Evolutionary conservation across 768 basidiomycete species (phyloP), one percentile per base, ranked within the genome.

Genomic region (Neoboletus subvelutipes): DNA sequence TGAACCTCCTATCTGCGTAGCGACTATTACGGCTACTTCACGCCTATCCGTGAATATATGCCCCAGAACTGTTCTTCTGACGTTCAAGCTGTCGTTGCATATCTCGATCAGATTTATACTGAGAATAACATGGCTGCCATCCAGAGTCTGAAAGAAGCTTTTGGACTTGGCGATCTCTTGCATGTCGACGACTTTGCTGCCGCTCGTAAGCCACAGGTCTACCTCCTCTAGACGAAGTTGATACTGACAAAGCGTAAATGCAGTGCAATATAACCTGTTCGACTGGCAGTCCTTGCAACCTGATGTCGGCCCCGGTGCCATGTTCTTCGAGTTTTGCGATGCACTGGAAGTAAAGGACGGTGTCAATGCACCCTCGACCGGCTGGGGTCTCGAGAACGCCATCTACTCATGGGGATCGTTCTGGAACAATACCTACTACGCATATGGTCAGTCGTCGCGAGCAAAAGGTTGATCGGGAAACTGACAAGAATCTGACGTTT

Each of bases 1-100:
- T 51, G 39, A 52, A 41, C 28, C n/a, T 18, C n/a, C 17, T 33
- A 61, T 58, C 10, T 46, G n/a, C 24, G 10, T 33, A 69, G 67
- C 15, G 56, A 69, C n/a, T 66, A 54, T 43, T 62, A 63, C 26
- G 76, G 75, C 59, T 91, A 89, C 64, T 89, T 87, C 68, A 87
- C 88, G 57, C 87, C 87, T 13, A 81, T 87, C 61, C 82, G 82
- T 17, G 75, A 81, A 61, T 73, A 82, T 63, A 89, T 88, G 86
- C 84, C 87, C 2, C 60, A 61, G 59, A 90, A 91, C 68, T 91
- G 89, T 71, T 88, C 87, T 9, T 80, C 85, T 0, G 89, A 91
- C 63, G 78, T 89, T 31, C 73, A 87, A 67, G 79, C 79, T 5
- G 86, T 85, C 17, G 78, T 90, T 52, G 64, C 78, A 6, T 78